A percentile compares a stretch with the other conserved stretches of the same genome.
phyloP scores from a whole-genome alignment of 768 basidiomycete species.

The Lyophyllum atratum region DNA sequence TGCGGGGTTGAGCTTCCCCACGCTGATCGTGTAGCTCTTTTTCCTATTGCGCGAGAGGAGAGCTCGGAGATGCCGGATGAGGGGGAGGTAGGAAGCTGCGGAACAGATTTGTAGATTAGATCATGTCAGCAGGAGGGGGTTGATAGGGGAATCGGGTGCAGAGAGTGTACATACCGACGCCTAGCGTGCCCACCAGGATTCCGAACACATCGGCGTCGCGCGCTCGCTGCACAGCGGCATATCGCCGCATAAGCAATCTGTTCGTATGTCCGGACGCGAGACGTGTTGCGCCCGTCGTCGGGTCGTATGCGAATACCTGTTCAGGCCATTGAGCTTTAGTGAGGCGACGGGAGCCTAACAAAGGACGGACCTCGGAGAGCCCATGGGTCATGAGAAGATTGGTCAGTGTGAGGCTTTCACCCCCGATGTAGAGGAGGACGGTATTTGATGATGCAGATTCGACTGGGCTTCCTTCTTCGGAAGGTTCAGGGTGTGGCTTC shows the following conservation, averaged over 20 bases:
- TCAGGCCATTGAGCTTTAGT: not conserved
- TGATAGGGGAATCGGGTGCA: not conserved
- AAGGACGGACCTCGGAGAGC: conserved; percentile 50
- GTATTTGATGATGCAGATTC: conserved; percentile 16
- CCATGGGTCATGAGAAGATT: conserved; percentile 88
- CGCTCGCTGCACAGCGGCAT: conserved; percentile 83
- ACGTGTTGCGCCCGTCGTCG: conserved; percentile 43
- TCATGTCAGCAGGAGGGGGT: conserved; percentile 5
- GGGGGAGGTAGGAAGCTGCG: conserved; percentile 79
- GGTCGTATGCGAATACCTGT: conserved; percentile 81
- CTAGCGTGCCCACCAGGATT: conserved; percentile 92
- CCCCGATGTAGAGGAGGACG: conserved; percentile 63
- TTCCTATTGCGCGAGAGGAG: conserved; percentile 69
- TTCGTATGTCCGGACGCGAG: conserved; percentile 75
- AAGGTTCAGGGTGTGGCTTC: not conserved
- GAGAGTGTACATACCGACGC: conserved; percentile 60
- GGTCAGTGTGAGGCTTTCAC: conserved; percentile 76
- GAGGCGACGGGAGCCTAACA: not conserved
- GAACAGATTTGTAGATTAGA: not conserved
- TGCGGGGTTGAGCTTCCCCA: conserved; percentile 92
- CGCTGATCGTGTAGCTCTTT: conserved; percentile 93
- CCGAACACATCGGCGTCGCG: conserved; percentile 93
- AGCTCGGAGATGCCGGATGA: conserved; percentile 79
- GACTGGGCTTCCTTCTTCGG: conserved; percentile 7
- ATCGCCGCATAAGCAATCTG: conserved; percentile 85